phyloP scores from a whole-genome alignment of 192 early-diverging fungal species.

The Coemansia sp. region DNA sequence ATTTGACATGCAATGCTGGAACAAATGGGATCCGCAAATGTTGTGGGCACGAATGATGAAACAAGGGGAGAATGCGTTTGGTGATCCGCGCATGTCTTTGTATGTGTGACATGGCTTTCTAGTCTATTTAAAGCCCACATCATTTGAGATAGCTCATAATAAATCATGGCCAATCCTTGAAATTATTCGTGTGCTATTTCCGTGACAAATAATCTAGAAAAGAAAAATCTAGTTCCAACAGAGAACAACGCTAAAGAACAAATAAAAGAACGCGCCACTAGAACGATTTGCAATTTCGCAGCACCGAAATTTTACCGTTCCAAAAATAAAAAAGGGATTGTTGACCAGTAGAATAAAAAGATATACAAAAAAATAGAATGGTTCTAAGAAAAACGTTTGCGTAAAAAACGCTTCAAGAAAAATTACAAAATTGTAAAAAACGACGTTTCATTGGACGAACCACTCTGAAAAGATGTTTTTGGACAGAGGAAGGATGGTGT shows the following conservation, averaged over 20 bases:
- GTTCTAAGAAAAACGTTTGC: conserved; percentile 20
- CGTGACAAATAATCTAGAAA: background rate
- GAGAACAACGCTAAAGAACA: background rate
- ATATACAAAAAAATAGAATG: background rate
- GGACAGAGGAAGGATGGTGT: conserved; percentile 22
- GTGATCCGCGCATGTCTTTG: too few species aligned
- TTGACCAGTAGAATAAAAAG: too few species aligned
- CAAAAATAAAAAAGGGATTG: background rate
- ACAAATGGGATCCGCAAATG: background rate
- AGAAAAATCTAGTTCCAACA: too few species aligned
- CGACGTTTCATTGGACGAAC: conserved; percentile 12
- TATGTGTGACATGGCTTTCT: too few species aligned
- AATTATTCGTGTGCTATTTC: background rate
- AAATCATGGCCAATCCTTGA: background rate
- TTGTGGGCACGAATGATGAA: background rate
- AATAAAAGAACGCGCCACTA: background rate
- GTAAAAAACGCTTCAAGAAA: conserved; percentile 6
- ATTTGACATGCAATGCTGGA: background rate
- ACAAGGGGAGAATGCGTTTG: background rate
- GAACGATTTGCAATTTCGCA: background rate
- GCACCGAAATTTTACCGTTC: conserved; percentile 18
- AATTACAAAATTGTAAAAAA: background rate
- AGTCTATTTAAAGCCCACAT: background rate
- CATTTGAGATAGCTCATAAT: background rate
- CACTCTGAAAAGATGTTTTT: conserved; percentile 29